Conservation (phyloP, 495 filamentous ascomycete genomes). For the Podospora bellae-mahoneyi region DNA sequence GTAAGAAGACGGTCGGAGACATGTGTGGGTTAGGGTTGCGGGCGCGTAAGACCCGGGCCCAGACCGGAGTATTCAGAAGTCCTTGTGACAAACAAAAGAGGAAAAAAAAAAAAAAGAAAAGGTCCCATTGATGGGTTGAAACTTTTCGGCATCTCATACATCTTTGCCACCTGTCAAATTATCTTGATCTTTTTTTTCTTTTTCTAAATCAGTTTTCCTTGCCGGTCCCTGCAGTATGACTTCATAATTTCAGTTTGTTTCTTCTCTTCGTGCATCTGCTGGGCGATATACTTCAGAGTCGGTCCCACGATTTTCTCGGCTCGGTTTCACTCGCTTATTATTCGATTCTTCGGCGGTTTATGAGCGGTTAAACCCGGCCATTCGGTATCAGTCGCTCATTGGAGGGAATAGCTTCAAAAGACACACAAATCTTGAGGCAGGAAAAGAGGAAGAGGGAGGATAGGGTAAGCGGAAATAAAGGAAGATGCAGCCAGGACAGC, state of each 20-base stretch:
- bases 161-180: not conserved
- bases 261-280: not conserved
- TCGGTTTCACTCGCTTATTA: not conserved
- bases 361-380: not conserved
- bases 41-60: not conserved
- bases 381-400: not conserved
- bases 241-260: not conserved
- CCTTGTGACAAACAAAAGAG: not conserved
- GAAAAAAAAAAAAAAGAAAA: not conserved
- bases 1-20: not conserved
- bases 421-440: not conserved
- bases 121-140: not conserved
- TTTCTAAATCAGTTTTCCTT: not conserved
- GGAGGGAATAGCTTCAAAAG: not conserved
- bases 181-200: not conserved
- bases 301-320: no score
- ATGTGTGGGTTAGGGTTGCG: not conserved
- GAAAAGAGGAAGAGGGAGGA: not conserved
- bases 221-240: not conserved
- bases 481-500: constrained; percentile 8
- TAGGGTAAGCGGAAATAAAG: not conserved
- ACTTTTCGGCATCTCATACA: not conserved
- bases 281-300: not conserved
- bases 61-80: not conserved
- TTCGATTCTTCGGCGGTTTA: not conserved